phyloP scores from a whole-genome alignment of 371 early-diverging fungal species.

The Mucor velutinosus region DNA sequence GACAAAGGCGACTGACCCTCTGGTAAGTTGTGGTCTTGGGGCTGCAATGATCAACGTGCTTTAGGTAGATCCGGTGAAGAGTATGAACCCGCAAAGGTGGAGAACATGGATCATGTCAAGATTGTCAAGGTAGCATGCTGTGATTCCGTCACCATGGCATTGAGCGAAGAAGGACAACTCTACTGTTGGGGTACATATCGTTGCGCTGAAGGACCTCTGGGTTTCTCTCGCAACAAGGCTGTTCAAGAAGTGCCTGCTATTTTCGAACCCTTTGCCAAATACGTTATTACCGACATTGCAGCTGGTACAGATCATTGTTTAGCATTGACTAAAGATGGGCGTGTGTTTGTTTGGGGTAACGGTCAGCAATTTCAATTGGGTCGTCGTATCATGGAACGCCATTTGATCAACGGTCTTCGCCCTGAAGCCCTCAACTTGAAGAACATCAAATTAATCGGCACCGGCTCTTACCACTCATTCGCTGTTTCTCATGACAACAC shows the following conservation, averaged over 20 bases:
- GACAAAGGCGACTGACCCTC: neutral
- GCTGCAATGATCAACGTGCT: conserved; percentile 98
- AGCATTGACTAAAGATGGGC: conserved; percentile 75
- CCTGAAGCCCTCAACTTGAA: conserved; percentile 61
- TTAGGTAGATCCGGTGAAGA: conserved; percentile 91
- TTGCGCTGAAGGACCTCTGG: conserved; percentile 71
- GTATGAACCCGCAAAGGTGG: conserved; percentile 59
- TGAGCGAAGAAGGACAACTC: conserved; percentile 83
- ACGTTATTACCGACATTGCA: conserved; percentile 74
- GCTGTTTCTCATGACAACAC: conserved; percentile 69
- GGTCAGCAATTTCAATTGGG: conserved; percentile 96
- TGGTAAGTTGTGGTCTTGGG: conserved; percentile 85
- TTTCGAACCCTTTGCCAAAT: conserved; percentile 43
- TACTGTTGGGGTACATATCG: conserved; percentile 97
- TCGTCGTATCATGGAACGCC: conserved; percentile 73
- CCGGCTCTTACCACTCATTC: conserved; percentile 90
- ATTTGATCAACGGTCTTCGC: conserved; percentile 60
- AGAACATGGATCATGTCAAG: conserved; percentile 67
- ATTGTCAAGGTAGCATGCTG: conserved; percentile 92
- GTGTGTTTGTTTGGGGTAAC: conserved; percentile 92
- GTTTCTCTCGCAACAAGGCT: conserved; percentile 63
- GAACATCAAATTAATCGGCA: conserved; percentile 68
- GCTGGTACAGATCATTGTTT: conserved; percentile 94
- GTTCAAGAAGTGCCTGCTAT: conserved; percentile 69
- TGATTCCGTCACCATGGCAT: conserved; percentile 90